These are phyloP conservation scores for Pythium dissimile DNA, from an alignment of 352 stramenopile species.

Conservation along the genomic window DNA sequence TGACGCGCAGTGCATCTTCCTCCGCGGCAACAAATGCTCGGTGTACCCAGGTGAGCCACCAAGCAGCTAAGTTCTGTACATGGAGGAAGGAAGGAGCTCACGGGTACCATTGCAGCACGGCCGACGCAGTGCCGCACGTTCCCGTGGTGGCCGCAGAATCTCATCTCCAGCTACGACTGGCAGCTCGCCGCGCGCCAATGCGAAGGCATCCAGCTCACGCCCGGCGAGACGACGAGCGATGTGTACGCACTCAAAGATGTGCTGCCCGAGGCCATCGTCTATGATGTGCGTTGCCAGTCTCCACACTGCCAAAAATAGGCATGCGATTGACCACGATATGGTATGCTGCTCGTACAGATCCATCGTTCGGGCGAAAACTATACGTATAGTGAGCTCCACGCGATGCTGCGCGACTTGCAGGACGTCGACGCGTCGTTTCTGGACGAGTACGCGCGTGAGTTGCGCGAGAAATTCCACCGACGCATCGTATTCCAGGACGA, in stretches of 20 bases:
- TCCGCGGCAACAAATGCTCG: slow-evolving; percentile 59
- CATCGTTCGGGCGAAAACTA: slow-evolving; percentile 71
- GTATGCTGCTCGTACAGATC: slow-evolving; percentile 36
- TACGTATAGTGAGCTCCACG: slow-evolving; percentile 60
- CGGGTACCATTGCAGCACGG: slow-evolving; percentile 31
- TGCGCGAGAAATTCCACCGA: slow-evolving; percentile 56
- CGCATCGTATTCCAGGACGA: slow-evolving; percentile 45
- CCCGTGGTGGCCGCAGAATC: slow-evolving; percentile 76
- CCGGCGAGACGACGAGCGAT: not conserved
- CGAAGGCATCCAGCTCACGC: slow-evolving; percentile 44
- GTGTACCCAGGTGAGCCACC: slow-evolving; percentile 45
- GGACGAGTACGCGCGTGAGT: slow-evolving; percentile 49
- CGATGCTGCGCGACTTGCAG: slow-evolving; percentile 54
- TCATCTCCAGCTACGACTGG: slow-evolving; percentile 82
- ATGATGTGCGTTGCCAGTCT: slow-evolving; percentile 43
- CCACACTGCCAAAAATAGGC: not conserved
- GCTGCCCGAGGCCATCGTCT: slow-evolving; percentile 52
- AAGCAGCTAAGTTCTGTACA: no score
- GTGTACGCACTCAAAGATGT: slow-evolving; percentile 46
- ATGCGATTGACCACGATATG: not conserved
- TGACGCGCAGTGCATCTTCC: slow-evolving; percentile 64
- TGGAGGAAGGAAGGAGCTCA: not conserved
- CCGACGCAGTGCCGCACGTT: slow-evolving; percentile 81
- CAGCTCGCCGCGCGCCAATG: slow-evolving; percentile 51
- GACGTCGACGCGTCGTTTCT: slow-evolving; percentile 56